Base-by-base conservation (phyloP, 1,284 basidiomycete genomes). In the Rhodofomes roseus region DNA sequence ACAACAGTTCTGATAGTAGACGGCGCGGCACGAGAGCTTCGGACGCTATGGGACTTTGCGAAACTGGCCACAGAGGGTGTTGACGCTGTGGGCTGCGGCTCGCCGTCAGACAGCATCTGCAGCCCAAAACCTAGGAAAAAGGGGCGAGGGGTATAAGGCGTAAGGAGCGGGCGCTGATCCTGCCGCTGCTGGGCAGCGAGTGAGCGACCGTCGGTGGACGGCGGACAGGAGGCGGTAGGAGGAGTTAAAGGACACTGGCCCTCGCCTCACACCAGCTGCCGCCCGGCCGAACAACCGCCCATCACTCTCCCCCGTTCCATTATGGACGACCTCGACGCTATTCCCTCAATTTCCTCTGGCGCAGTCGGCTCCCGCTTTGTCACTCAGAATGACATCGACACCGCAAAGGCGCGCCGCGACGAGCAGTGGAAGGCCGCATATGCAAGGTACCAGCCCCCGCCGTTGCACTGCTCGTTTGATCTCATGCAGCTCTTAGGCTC, bases 381-480 rank as follows among this genome's bases (percentile, higher is more conserved):
- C 62, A 89, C 93, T 31, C 86, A 93, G 72, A 78, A 81, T 18
- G 90, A 95, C 40, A 78, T 97, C 50, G 93, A 95, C 54, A 81
- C 85, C 31, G 92, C 92, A 25, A 90, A 87, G 63, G 80, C 83
- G 11, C 80, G 84, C 46, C 81, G 87, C 62, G 92, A 96, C 29
- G 89, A 92, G 68, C 92, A 96, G 70, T 96, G 95, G 92, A 92
- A 88, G 70, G 94, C 91, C 14, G 95, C 95, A 16, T 97, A 96
- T 75, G 93, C 89, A 43, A 84, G 93, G 92, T 90, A 65, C 41
- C 54, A 29, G 43, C 25, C 4, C 12, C n/a, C 20, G 37, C 53
- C 43, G 44, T 59, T 52, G 12, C 41, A 22, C 41, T 34, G 46
- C 34, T 31, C 22, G 56, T 39, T 44, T 40, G 56, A 53, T 48